These are phyloP conservation scores for Stemphylium beticola DNA, from an alignment of 2,329 filamentous ascomycete genomes.

Conservation along the genomic window DNA sequence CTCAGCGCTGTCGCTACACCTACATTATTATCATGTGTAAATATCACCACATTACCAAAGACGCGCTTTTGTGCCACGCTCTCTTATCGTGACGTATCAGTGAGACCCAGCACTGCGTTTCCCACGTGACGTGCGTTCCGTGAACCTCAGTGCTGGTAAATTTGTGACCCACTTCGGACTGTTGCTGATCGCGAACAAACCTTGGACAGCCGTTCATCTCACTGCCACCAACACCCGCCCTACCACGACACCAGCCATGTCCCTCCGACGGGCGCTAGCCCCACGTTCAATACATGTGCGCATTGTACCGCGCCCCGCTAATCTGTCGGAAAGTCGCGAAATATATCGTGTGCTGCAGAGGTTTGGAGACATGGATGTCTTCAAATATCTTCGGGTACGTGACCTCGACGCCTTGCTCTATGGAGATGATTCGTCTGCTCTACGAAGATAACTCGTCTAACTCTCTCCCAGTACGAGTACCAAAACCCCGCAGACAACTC, in stretches of 20 bases:
- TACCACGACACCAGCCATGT: constrained; percentile 31
- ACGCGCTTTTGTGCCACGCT: not conserved
- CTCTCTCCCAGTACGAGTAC: constrained; percentile 50
- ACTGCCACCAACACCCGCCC: not conserved
- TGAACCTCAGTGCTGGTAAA: constrained; percentile 27
- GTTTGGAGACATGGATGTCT: constrained; percentile 58
- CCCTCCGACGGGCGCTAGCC: constrained; percentile 40
- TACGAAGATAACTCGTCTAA: not conserved
- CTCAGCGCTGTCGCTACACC: constrained; percentile 17
- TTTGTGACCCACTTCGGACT: constrained; percentile 28
- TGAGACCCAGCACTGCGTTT: constrained; percentile 19
- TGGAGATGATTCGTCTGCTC: not conserved
- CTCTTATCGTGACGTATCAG: constrained; percentile 3
- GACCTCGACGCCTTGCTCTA: not conserved
- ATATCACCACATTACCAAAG: constrained; percentile 12
- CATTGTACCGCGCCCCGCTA: constrained; percentile 55
- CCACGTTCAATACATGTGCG: constrained; percentile 55
- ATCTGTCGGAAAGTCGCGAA: constrained; percentile 57
- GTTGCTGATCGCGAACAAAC: constrained; percentile 10
- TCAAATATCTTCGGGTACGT: constrained; percentile 51
- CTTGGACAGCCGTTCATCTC: not conserved
- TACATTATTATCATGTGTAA: constrained; percentile 5
- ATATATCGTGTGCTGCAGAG: constrained; percentile 56
- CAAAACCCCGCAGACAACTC: constrained; percentile 51
- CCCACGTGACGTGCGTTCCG: constrained; percentile 26